These are phyloP conservation scores for Phytophthora foliorum DNA, from an alignment of 352 stramenopile species.

Conservation along the genomic window DNA sequence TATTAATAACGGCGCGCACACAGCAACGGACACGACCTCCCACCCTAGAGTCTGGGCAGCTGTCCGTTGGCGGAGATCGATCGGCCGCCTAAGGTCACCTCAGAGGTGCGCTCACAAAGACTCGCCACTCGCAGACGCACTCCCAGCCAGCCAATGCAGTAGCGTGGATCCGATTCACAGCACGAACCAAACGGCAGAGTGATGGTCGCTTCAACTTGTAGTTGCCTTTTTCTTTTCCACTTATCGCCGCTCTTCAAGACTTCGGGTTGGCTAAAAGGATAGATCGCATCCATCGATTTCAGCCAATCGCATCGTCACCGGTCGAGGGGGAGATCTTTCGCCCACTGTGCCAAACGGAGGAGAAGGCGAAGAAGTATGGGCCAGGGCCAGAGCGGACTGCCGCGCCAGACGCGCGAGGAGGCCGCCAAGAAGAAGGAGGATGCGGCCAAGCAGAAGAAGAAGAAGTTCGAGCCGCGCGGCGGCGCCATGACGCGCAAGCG, in stretches of 20 bases:
- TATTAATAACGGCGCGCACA: conserved; percentile 33
- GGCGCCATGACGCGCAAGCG: conserved; percentile 88
- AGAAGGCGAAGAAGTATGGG: conserved; percentile 63
- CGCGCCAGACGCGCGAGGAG: conserved; percentile 81
- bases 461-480: conserved; percentile 93
- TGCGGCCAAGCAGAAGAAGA: conserved; percentile 93
- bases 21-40: conserved; percentile 36
- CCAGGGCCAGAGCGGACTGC: conserved; percentile 88
- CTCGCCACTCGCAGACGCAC: neutral
- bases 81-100: neutral
- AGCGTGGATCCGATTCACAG: too few relatives aligned
- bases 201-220: conserved; percentile 36
- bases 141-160: neutral
- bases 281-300: neutral
- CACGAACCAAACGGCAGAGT: conserved; percentile 1
- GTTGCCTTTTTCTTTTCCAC: conserved; percentile 23
- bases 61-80: conserved; percentile 27
- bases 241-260: conserved; percentile 2
- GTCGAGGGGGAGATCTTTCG: conserved; percentile 38
- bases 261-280: neutral
- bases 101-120: neutral
- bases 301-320: neutral
- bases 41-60: neutral
- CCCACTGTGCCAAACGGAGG: conserved; percentile 12
- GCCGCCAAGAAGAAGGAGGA: conserved; percentile 94